Evolutionary conservation across 257 asterid genomes (phyloP), one percentile per base, ranked within the genome.

Genomic region (Ajuga chamaepitys): DNA sequence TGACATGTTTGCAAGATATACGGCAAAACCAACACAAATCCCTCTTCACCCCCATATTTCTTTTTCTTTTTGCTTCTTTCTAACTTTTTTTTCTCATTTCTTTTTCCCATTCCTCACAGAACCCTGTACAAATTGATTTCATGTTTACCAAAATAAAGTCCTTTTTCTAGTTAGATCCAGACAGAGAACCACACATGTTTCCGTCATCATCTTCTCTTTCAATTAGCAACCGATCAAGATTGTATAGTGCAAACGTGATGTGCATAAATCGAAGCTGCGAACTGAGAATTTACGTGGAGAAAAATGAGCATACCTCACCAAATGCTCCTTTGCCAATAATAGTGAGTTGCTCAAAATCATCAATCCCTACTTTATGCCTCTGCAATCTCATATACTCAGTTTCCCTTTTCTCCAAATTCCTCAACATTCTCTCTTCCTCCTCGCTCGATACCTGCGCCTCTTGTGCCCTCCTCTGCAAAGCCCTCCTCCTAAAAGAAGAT

Each of bases 311-410:
- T 66, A 89, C 97, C 97, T 93, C 96, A 9, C 90, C 99, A 20
- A 89, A 93, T 64, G 97, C 99, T 28, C 97, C 97, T 84, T 82
- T 93, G 34, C 99, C 99, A 64, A 93, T 89, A 61, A 89, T 73
- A 16, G 95, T 87, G 73, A 93, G 70, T 80, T 76, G 95, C 82
- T 93, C 97, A 61, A 93, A 93, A 68, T 93, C 99, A 84, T 93
- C 99, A 73, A 93, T 85, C 38, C 99, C 96, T 21, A 93, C 91
- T 81, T 89, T 93, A 80, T 89, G 97, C 87, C 97, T 87, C 82
- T 93, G 99, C 85, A 86, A 77, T 77, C 99, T 89, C 99, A 93
- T 93, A 65, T 77, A 93, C 78, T 86, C 99, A 0, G 99, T 93
- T 71, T 93, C 99, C 72, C 89, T 86, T 74, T 72, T 86, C 75